Evolutionary conservation across 2,329 filamentous ascomycete species (phyloP).

Genomic region (Xylaria sp.): DNA sequence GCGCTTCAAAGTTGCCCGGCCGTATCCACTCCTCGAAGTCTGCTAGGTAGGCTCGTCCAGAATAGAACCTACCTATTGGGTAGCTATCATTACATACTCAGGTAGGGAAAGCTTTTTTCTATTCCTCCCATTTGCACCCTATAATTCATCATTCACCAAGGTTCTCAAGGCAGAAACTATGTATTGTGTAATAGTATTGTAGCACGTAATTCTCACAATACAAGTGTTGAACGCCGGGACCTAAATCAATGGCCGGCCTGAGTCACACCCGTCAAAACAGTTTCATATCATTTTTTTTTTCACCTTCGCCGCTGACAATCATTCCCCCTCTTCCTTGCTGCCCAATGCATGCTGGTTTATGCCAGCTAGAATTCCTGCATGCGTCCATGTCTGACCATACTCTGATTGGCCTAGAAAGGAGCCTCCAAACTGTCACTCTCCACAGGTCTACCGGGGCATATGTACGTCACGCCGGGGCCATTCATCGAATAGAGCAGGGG

Average conservation of each 20-base stretch:
- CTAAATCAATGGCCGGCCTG: conserved; percentile 20
- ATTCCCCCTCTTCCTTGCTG: conserved; percentile 34
- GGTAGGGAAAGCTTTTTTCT: neutral
- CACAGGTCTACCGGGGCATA: conserved; percentile 27
- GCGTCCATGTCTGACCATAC: conserved; percentile 2
- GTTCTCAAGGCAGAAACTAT: neutral
- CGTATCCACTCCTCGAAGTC: neutral
- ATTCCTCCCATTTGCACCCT: neutral
- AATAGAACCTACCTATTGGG: neutral
- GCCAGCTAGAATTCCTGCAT: conserved; percentile 20
- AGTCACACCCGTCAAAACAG: conserved; percentile 24
- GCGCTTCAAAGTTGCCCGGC: conserved; percentile 24
- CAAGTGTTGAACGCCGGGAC: neutral
- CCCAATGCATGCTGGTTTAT: conserved; percentile 37
- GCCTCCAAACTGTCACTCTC: conserved; percentile 26
- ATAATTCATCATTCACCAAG: neutral
- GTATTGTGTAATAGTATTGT: conserved; percentile 2
- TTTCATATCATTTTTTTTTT: conserved; percentile 24
- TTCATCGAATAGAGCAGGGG: conserved; percentile 14
- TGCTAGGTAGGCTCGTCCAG: neutral
- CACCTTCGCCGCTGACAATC: conserved; percentile 3
- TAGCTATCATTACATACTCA: neutral
- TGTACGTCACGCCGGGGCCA: conserved; percentile 35
- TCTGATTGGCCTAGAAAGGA: conserved; percentile 27
- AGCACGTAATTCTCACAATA: neutral